These are phyloP conservation scores for Tremella yokohamensis DNA, from an alignment of 768 basidiomycete species.

Conservation along the genomic window DNA sequence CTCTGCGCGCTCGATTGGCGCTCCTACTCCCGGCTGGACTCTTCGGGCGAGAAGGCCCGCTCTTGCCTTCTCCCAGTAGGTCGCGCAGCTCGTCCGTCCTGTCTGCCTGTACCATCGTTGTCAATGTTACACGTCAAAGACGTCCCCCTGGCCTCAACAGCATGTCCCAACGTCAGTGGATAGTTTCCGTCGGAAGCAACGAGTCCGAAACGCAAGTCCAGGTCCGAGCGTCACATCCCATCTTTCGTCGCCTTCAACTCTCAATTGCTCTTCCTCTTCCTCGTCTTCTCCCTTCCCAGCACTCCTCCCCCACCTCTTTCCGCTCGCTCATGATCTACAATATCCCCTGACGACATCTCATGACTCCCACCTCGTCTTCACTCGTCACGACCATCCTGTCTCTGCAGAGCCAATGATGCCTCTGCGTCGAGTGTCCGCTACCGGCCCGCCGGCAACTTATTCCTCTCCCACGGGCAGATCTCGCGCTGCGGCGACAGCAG, in stretches of 20 bases:
- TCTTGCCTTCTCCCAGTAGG: no score
- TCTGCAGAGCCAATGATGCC: constrained; percentile 12
- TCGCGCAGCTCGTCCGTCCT: no score
- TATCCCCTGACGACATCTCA: constrained; percentile 18
- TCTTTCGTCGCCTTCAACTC: constrained; percentile 3
- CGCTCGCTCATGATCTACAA: constrained; percentile 25
- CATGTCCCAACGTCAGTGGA: no score
- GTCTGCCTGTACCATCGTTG: no score
- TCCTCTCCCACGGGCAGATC: neutral
- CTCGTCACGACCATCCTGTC: constrained; percentile 11
- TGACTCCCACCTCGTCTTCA: neutral
- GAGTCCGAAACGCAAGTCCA: neutral
- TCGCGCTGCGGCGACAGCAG: neutral
- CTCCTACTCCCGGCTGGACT: neutral
- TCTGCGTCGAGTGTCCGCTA: constrained; percentile 16
- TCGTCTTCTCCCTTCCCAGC: constrained; percentile 18
- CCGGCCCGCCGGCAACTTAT: constrained; percentile 4
- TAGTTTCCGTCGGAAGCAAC: no score
- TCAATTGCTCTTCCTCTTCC: constrained; percentile 21
- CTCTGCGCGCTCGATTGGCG: neutral
- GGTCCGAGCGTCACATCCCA: neutral
- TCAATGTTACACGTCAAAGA: no score
- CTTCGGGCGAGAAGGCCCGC: neutral
- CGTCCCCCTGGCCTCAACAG: no score
- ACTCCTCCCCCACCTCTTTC: constrained; percentile 12